Conservation (phyloP, 257 asterid species). For the Orobanche coerulescens region DNA sequence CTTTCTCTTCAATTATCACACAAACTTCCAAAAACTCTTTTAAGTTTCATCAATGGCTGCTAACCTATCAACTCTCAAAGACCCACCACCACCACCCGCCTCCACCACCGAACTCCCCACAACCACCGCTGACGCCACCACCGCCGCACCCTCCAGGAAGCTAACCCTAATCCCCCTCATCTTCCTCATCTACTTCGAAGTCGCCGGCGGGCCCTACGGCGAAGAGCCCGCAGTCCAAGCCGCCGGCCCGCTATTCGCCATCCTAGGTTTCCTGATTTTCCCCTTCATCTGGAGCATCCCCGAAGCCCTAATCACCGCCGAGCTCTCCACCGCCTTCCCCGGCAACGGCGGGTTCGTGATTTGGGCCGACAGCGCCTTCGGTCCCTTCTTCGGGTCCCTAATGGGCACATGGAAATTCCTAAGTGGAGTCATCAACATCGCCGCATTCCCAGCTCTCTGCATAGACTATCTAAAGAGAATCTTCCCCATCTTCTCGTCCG, state of each 20-base stretch:
- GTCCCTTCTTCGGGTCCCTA: slow-evolving; percentile 68
- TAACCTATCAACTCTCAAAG: not conserved
- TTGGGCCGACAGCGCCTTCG: slow-evolving; percentile 81
- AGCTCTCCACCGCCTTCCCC: slow-evolving; percentile 69
- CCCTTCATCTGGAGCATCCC: slow-evolving; percentile 84
- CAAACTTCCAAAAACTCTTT: not conserved
- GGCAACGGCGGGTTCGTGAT: slow-evolving; percentile 84
- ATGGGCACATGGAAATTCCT: slow-evolving; percentile 81
- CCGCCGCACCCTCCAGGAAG: slow-evolving; percentile 25
- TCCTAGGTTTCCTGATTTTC: slow-evolving; percentile 65
- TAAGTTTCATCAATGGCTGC: not conserved
- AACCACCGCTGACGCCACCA: slow-evolving; percentile 34
- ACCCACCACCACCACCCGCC: not conserved
- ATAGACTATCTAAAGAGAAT: slow-evolving; percentile 44
- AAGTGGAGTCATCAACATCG: slow-evolving; percentile 68
- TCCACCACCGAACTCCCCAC: slow-evolving; percentile 22
- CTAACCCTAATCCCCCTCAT: slow-evolving; percentile 69
- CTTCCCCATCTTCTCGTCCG: slow-evolving; percentile 49
- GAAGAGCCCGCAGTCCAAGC: slow-evolving; percentile 87
- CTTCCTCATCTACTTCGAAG: slow-evolving; percentile 80
- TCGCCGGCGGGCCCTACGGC: slow-evolving; percentile 86
- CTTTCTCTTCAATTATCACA: not conserved
- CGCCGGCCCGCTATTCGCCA: slow-evolving; percentile 73
- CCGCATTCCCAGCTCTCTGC: slow-evolving; percentile 64
- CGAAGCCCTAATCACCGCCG: slow-evolving; percentile 82